phyloP scores from a whole-genome alignment of 2,329 filamentous ascomycete genomes.

The Trichoderma koningiopsis region DNA sequence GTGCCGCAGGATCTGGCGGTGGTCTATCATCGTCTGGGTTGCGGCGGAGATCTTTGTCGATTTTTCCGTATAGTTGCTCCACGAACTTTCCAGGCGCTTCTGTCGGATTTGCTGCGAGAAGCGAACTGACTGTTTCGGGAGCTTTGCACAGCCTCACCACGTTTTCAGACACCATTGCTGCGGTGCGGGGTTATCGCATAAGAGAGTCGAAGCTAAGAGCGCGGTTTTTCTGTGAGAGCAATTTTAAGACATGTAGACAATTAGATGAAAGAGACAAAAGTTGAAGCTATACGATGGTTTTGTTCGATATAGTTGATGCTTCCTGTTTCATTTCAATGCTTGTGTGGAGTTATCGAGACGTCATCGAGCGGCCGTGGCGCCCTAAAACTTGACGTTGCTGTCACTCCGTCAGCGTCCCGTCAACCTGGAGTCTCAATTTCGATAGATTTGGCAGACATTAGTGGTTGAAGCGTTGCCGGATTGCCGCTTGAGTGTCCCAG shows the following conservation, averaged over 20 bases:
- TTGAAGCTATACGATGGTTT: neutral
- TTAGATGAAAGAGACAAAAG: neutral
- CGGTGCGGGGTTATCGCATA: neutral
- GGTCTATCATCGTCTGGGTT: slow-evolving; percentile 27
- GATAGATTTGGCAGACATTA: neutral
- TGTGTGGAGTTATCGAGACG: slow-evolving; percentile 14
- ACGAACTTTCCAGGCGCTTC: slow-evolving; percentile 57
- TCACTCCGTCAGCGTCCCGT: slow-evolving; percentile 9
- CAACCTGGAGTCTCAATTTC: neutral
- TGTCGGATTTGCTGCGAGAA: slow-evolving; percentile 56
- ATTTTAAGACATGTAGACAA: neutral
- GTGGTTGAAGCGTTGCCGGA: slow-evolving; percentile 14
- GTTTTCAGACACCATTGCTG: slow-evolving; percentile 38
- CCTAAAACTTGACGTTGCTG: slow-evolving; percentile 9
- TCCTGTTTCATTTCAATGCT: neutral
- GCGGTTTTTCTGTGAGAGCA: neutral
- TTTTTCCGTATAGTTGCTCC: slow-evolving; percentile 54
- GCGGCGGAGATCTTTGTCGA: slow-evolving; percentile 28
- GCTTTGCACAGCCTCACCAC: slow-evolving; percentile 56
- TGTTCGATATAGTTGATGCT: neutral
- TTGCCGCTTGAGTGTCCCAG: slow-evolving; percentile 18
- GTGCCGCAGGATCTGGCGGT: slow-evolving; percentile 38
- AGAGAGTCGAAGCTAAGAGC: neutral
- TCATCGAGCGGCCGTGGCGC: slow-evolving; percentile 20
- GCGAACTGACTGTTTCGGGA: slow-evolving; percentile 58